Evolutionary conservation across 2,329 filamentous ascomycete species (phyloP), one percentile per base, ranked within the genome.

Genomic region (Hymenoscyphus fraxineus): DNA sequence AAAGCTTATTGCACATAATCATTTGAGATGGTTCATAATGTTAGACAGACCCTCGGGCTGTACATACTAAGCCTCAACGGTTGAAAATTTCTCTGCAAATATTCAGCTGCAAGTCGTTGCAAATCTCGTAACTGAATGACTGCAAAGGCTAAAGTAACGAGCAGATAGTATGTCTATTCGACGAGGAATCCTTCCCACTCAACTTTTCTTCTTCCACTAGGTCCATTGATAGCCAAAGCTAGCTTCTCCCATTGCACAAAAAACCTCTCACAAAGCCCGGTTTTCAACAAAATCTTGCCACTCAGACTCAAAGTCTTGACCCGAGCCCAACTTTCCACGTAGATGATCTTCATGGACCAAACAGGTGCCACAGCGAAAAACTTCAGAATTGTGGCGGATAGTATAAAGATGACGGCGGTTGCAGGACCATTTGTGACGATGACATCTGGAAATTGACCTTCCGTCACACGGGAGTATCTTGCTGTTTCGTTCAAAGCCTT

Each of bases 321-420:
- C 16, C 95, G 84, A 2, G 95, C 94, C 89, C 93, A 97, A 22
- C 91, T 95, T 80, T 99, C 95, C 35, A 97, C 85, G 75, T 95
- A 99, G 15, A 98, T 81, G 10, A 90, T 88, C 67, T 87, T 85
- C 79, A 94, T 88, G 68, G 83, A 83, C 35, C 81, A 85, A 58
- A 86, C 71, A 47, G 83, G 80, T 0, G 81, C 83, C 1, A 85
- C 61, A 1, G 81, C 83, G 35, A 78, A 66, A 59, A 77, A 76
- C 66, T 74, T 81, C 60, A 90, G 72, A 15, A 87, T 58, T 2
- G 84, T 76, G 0, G 81, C 80, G 0, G 85, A 85, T 2, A 88
- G 73, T 3, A 89, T 76, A 58, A 97, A 81, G 41, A 96, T 88
- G 66, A 96, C 92, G 0, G 89, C 92, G 0, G 92, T 97, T 0